phyloP scores from a whole-genome alignment of 768 basidiomycete species.

The Xerocomellus amylosporus region DNA sequence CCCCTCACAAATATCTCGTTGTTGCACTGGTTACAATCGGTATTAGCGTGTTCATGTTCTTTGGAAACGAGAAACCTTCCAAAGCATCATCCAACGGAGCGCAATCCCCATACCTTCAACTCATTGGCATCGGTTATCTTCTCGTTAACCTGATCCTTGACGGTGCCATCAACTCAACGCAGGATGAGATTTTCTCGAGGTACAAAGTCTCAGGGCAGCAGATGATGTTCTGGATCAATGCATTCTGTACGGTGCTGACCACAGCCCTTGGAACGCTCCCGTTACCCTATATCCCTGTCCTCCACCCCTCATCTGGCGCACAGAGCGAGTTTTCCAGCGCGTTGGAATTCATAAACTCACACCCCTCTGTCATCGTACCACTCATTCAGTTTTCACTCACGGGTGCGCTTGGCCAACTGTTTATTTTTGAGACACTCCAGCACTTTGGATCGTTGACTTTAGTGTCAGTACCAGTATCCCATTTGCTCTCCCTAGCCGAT shows the following conservation, averaged over 20 bases:
- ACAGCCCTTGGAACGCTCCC: constrained; percentile 68
- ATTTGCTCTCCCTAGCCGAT: background rate
- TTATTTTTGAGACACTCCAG: constrained; percentile 95
- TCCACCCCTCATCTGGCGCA: constrained; percentile 63
- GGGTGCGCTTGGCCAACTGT: constrained; percentile 92
- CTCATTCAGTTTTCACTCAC: constrained; percentile 83
- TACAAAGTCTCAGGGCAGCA: constrained; percentile 84
- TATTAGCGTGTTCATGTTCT: constrained; percentile 92
- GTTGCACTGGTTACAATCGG: constrained; percentile 89
- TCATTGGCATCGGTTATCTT: constrained; percentile 74
- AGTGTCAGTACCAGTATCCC: constrained; percentile 53
- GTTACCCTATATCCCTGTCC: constrained; percentile 77
- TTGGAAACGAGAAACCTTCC: constrained; percentile 57
- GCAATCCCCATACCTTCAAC: constrained; percentile 48
- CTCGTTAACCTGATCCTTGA: constrained; percentile 88
- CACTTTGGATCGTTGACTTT: constrained; percentile 89
- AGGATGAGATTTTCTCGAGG: constrained; percentile 90
- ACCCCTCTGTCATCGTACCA: constrained; percentile 72
- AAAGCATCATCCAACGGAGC: constrained; percentile 33
- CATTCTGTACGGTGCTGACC: constrained; percentile 77
- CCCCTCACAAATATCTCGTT: constrained; percentile 92
- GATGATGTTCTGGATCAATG: constrained; percentile 99
- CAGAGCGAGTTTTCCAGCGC: constrained; percentile 65
- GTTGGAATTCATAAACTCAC: constrained; percentile 68
- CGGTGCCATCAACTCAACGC: constrained; percentile 92